Base-by-base conservation (phyloP, 805 yeast species). In the Monosporozyma yasuniensis region DNA sequence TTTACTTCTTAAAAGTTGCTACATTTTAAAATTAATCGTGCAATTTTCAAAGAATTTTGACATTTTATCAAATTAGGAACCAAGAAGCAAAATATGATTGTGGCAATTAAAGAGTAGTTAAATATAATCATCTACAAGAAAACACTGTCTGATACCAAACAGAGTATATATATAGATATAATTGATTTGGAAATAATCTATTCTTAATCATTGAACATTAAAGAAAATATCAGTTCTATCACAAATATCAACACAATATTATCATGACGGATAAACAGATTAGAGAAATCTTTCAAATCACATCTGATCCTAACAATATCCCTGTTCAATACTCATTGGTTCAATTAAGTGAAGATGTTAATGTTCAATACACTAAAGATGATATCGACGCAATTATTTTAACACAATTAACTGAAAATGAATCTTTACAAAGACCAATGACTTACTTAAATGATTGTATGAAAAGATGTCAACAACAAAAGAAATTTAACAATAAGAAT, bases 401-500 rank as follows among this genome's bases (percentile, higher is more conserved):
- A 38, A 60, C 53, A 19, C 69, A 65, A 50, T 51, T 67, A 47
- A 63, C 66, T 1, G 71, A 67, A 51, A 65, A 65, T 47, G 57
- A 54, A n/a, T 28, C 16, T 7, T 39, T 64, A 8, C n/a, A 25
- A 3, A 54, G 54, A 30, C 67, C 60, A 19, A 58, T 64, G 35
- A 51, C 50, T 3, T 64, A 67, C 49, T 47, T 65, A 45, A 66
- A 63, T 44, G 58, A 53, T 6, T 62, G 64, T 48, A 61, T 60
- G 44, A 52, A 50, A 34, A 57, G 65, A n/a, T 61, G 61, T 43
- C 66, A 63, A 43, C 60, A 57, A 34, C 59, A 52, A 38, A 80
- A 71, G 58, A 70, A 83, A 54, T 51, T 72, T 66, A 71, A 51
- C 61, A 67, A 44, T 75, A 73, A 56, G 73, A 75, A 51, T 62